phyloP scores from a whole-genome alignment of 306 rosid species.

The Hylodesmum podocarpum region DNA sequence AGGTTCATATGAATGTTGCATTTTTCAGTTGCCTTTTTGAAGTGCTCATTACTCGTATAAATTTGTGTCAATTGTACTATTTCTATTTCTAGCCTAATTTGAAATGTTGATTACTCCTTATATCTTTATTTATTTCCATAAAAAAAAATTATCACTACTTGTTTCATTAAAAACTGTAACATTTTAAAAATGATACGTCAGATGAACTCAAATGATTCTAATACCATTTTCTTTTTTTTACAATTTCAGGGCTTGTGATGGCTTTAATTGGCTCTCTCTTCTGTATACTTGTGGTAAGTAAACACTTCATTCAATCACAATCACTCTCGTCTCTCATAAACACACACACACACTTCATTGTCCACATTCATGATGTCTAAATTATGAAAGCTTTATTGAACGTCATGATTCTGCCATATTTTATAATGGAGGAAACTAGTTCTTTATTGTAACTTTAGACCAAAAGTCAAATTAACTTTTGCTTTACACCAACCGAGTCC shows the following conservation, averaged over 20 bases:
- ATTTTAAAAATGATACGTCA: not conserved
- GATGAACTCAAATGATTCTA: constrained; percentile 4
- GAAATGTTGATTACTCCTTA: not conserved
- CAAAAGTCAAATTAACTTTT: not conserved
- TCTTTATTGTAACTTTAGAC: not conserved
- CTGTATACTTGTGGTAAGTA: constrained; percentile 71
- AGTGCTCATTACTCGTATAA: not conserved
- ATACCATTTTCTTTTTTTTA: constrained; percentile 20
- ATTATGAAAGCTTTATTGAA: not conserved
- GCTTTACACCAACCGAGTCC: not conserved
- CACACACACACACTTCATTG: not conserved
- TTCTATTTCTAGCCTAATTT: not conserved
- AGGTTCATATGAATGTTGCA: not conserved
- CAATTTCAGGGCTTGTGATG: constrained; percentile 69
- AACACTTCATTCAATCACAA: not conserved
- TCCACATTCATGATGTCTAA: not conserved
- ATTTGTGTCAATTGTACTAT: not conserved
- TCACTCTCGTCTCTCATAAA: not conserved
- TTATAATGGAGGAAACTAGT: not conserved
- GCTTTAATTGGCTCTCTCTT: constrained; percentile 73
- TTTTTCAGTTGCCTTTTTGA: not conserved
- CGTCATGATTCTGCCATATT: too few species aligned
- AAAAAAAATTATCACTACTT: not conserved
- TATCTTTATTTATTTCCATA: not conserved
- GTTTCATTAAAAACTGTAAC: not conserved